These are phyloP conservation scores for Pythium plurisporium DNA, from an alignment of 352 stramenopile genomes.

Conservation along the genomic window DNA sequence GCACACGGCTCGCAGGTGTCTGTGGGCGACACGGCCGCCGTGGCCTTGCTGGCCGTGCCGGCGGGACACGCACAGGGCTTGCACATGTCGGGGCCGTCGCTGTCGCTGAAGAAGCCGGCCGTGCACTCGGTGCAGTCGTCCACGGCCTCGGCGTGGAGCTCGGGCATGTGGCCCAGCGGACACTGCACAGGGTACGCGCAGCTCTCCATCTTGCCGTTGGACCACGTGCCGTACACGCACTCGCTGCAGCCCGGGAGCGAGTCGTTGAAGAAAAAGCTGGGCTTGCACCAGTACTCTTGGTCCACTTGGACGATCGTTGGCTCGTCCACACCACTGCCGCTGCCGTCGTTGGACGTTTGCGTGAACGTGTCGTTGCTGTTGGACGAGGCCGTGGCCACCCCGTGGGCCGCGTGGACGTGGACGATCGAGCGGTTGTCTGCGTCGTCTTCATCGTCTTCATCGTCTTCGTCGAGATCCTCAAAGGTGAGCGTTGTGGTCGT, in stretches of 20 bases:
- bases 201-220: slow-evolving; percentile 34
- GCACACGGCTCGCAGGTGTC: slow-evolving; percentile 24
- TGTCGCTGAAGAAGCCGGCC: slow-evolving; percentile 35
- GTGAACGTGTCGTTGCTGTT: neutral
- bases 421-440: neutral
- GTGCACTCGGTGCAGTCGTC: slow-evolving; percentile 30
- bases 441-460: slow-evolving; percentile 4
- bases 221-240: slow-evolving; percentile 43
- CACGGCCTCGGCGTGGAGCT: slow-evolving; percentile 23
- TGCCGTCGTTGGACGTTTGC: neutral
- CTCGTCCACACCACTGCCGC: neutral
- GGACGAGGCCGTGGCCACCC: neutral
- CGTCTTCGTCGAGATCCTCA: slow-evolving; percentile 19
- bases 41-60: slow-evolving; percentile 21
- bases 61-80: slow-evolving; percentile 28
- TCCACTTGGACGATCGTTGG: slow-evolving; percentile 4
- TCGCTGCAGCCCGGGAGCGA: slow-evolving; percentile 23
- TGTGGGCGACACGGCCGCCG: slow-evolving; percentile 6
- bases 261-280: slow-evolving; percentile 38
- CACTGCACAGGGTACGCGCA: slow-evolving; percentile 37
- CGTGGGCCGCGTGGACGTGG: neutral
- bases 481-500: neutral
- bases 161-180: slow-evolving; percentile 21
- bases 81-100: slow-evolving; percentile 36
- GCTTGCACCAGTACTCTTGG: slow-evolving; percentile 23